Conservation (phyloP, 179 eudicot genomes). For the Camellia oleifera region DNA sequence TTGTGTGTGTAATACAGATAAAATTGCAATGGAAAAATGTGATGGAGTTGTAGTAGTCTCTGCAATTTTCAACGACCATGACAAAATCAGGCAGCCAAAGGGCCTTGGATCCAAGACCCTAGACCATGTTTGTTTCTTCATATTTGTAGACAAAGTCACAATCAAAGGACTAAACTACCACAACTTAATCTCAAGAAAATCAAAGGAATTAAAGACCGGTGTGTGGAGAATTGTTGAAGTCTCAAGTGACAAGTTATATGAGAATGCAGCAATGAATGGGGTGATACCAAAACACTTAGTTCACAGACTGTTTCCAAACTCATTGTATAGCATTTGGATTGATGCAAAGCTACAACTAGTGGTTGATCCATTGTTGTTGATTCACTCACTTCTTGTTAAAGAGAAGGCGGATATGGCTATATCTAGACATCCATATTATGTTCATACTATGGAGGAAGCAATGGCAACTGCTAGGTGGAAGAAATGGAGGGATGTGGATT, state of each 20-base stretch:
- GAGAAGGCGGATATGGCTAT: conserved; percentile 80
- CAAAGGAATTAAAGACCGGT: conserved; percentile 44
- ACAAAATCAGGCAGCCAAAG: conserved; percentile 88
- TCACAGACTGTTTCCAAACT: conserved; percentile 82
- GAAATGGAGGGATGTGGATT: conserved; percentile 80
- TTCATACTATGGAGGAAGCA: conserved; percentile 92
- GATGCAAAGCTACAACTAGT: conserved; percentile 88
- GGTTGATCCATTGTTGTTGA: conserved; percentile 77
- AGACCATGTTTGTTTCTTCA: conserved; percentile 65
- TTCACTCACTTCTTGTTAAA: conserved; percentile 62
- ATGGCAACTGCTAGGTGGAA: conserved; percentile 93
- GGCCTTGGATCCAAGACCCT: conserved; percentile 75
- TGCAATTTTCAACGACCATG: conserved; percentile 83
- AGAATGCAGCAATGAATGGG: conserved; percentile 87
- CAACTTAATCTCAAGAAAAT: conserved; percentile 41
- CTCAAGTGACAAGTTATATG: conserved; percentile 35
- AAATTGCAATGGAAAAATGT: conserved; percentile 55
- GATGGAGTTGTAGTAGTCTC: conserved; percentile 74
- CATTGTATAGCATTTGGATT: conserved; percentile 76
- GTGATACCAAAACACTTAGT: conserved; percentile 75
- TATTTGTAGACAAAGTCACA: conserved; percentile 80
- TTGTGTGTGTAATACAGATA: conserved; percentile 38
- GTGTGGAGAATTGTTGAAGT: conserved; percentile 78
- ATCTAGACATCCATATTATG: conserved; percentile 67
- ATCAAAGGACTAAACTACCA: conserved; percentile 49